Base-by-base conservation (phyloP, 2,329 filamentous ascomycete species). In the Talaromyces albobiverticillius region DNA sequence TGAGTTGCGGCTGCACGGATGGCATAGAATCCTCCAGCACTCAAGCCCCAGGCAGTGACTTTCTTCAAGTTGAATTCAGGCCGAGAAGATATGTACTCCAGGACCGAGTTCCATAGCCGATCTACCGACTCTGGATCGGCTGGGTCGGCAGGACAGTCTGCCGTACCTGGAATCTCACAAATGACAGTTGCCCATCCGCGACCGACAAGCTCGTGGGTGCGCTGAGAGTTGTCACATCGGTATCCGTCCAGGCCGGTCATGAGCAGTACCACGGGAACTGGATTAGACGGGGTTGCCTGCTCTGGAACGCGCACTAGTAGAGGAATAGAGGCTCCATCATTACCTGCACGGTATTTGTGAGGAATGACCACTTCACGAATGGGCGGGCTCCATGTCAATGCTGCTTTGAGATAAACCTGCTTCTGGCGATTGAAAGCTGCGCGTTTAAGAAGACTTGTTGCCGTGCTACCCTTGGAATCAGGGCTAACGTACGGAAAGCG, bases 1-100 rank as follows among this genome's bases (percentile, higher is more conserved):
- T 88, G 86, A n/a, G 84, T 88, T 67, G 87, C 83, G 42, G 85
- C 85, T n/a, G 83, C 76, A 16, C 85, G 79, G 34, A 85, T 76
- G 18, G 85, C 85, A 68, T 88, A 87, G 74, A 87, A 88, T 0
- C 85, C 85, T 26, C 86, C 86, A 0, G 80, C 77, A 59, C 81
- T 85, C 31, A 88, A 70, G 0, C 85, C 86, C 85, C 85, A 88
- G 45, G 78, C 81, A 57, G 84, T 68, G 7, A 89, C 70, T 31
- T 76, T 77, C 1, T 63, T 60, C 76, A 80, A 80, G 64, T 88
- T 79, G 61, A 87, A 83, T 26, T 72, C 64, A 1, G 73, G 69
- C 47, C 81, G 70, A 2, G 64, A 54, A 2, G 64, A 70, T 75
- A 86, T 80, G 79, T 84, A 88, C 31, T 79, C 78, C 3, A 89